phyloP scores from a whole-genome alignment of 768 basidiomycete species.

The Erythrobasidium yunnanense region DNA sequence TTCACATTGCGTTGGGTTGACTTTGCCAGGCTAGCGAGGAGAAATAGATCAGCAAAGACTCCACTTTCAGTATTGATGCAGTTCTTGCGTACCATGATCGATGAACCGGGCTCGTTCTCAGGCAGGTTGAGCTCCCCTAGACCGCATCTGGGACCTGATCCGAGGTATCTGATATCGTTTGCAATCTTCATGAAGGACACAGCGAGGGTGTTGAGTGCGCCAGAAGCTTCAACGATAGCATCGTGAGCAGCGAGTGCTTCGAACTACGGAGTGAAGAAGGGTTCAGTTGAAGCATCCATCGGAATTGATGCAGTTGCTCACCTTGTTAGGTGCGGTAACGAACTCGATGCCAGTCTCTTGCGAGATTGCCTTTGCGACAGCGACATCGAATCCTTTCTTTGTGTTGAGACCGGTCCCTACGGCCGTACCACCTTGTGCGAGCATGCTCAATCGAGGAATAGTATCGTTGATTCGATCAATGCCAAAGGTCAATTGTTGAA shows the following conservation, averaged over 20 bases:
- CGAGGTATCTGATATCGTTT: conserved; percentile 95
- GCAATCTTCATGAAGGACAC: conserved; percentile 98
- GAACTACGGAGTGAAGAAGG: conserved; percentile 52
- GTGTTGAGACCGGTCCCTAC: conserved; percentile 98
- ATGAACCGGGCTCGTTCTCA: conserved; percentile 97
- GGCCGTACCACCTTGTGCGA: conserved; percentile 97
- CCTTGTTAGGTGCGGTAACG: conserved; percentile 97
- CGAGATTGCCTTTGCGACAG: conserved; percentile 80
- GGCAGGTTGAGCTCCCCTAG: conserved; percentile 87
- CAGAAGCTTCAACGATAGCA: conserved; percentile 92
- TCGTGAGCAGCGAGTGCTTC: conserved; percentile 97
- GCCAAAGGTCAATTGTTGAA: conserved; percentile 81
- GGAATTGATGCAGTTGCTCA: conserved; percentile 37
- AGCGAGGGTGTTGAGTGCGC: conserved; percentile 91
- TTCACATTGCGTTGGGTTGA: conserved; percentile 98
- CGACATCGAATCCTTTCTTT: conserved; percentile 88
- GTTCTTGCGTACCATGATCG: no score
- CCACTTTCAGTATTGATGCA: no score
- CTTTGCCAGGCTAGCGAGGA: conserved; percentile 95
- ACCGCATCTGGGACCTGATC: conserved; percentile 93
- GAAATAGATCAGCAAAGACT: no score
- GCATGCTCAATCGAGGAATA: conserved; percentile 70
- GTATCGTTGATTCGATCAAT: conserved; percentile 71
- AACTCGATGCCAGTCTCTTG: conserved; percentile 82
- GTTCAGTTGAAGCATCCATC: conserved; percentile 9